phyloP scores from a whole-genome alignment of 176 grass and related monocot genomes.

The Oropetium thomaeum region DNA sequence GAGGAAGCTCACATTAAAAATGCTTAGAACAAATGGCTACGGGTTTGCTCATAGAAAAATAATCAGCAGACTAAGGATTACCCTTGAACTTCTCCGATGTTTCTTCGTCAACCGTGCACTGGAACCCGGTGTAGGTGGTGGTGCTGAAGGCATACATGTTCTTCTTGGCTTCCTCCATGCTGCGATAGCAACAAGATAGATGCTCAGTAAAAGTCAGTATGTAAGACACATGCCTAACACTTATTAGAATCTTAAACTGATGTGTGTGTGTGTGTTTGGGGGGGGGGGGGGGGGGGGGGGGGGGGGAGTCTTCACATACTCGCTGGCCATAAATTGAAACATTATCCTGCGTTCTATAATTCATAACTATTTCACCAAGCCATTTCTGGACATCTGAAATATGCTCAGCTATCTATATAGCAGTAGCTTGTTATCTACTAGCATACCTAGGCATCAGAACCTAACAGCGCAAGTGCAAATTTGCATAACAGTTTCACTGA shows the following conservation, averaged over 20 bases:
- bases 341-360: not conserved
- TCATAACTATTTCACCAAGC: not conserved
- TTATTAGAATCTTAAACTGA: not conserved
- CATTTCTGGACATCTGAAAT: not conserved
- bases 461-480: not conserved
- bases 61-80: slow-evolving; percentile 22
- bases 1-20: not conserved
- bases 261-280: too few relatives aligned
- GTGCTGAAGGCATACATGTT: slow-evolving; percentile 98
- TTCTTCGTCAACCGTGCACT: slow-evolving; percentile 87
- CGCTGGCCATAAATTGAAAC: not conserved
- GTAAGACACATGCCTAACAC: not conserved
- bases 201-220: not conserved
- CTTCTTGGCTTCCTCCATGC: slow-evolving; percentile 98
- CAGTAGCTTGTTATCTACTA: not conserved
- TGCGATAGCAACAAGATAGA: slow-evolving; percentile 13
- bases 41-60: not conserved
- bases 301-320: not conserved
- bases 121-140: slow-evolving; percentile 89
- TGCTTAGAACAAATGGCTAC: not conserved
- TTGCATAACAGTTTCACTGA: not conserved
- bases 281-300: too few relatives aligned
- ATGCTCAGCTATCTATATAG: not conserved
- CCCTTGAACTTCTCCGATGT: slow-evolving; percentile 96
- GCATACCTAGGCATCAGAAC: not conserved